These are phyloP conservation scores for Silene vulgaris DNA, from an alignment of 179 eudicot genomes.

Conservation along the genomic window DNA sequence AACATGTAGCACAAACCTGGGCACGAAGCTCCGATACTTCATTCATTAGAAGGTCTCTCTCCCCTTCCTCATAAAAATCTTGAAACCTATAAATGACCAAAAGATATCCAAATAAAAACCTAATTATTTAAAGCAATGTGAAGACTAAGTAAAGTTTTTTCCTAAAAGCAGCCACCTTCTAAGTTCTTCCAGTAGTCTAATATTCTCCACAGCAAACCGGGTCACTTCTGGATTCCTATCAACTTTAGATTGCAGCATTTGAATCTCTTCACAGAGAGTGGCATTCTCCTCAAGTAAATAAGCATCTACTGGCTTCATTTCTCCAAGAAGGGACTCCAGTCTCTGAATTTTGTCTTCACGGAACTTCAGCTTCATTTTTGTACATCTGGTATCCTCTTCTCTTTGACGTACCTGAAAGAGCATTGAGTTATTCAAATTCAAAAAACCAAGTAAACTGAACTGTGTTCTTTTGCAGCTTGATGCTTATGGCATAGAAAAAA, in stretches of 20 bases:
- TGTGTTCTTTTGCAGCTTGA: not conserved
- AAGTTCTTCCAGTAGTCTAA: slow-evolving; percentile 78
- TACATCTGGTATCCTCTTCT: slow-evolving; percentile 85
- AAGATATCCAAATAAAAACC: not conserved
- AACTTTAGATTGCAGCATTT: slow-evolving; percentile 66
- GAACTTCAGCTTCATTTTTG: slow-evolving; percentile 94
- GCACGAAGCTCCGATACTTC: slow-evolving; percentile 83
- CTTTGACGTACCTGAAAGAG: slow-evolving; percentile 73
- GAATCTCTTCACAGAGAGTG: slow-evolving; percentile 67
- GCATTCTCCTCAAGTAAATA: slow-evolving; percentile 73
- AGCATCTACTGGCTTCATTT: slow-evolving; percentile 58
- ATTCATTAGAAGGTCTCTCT: slow-evolving; percentile 69
- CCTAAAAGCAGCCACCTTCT: slow-evolving; percentile 43
- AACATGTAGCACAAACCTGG: slow-evolving; percentile 45
- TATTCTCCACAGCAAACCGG: slow-evolving; percentile 86
- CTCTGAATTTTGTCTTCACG: slow-evolving; percentile 92
- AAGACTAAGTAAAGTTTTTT: not conserved
- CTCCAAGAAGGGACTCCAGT: slow-evolving; percentile 75
- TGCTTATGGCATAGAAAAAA: slow-evolving; percentile 7
- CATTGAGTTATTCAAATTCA: slow-evolving; percentile 15
- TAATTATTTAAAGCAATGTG: not conserved
- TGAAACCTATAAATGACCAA: slow-evolving; percentile 49
- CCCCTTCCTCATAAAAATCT: slow-evolving; percentile 97
- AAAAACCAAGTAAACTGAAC: slow-evolving; percentile 1
- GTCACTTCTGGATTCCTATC: slow-evolving; percentile 97